Percentiles rank a stretch among this genome's conserved stretches.
phyloP scores from a whole-genome alignment of 2,329 filamentous ascomycete species.

The Clonostachys sp. region DNA sequence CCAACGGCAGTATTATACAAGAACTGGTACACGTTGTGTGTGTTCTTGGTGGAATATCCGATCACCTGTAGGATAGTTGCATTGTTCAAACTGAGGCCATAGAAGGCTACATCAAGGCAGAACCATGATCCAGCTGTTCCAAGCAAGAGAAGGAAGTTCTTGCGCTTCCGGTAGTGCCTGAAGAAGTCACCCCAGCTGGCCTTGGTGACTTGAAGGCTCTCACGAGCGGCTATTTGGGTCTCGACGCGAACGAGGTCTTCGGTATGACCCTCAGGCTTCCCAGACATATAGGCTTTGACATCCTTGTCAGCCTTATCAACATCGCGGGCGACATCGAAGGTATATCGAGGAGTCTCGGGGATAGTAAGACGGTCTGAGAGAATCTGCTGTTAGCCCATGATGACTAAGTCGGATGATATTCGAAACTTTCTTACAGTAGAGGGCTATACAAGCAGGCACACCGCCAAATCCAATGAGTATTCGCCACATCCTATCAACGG shows the following conservation, averaged over 20 bases:
- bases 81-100: conserved; percentile 98
- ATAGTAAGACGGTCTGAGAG: conserved; percentile 63
- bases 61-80: conserved; percentile 83
- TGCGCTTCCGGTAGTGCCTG: conserved; percentile 65
- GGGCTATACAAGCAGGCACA: conserved; percentile 70
- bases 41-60: conserved; percentile 65
- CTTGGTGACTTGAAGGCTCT: conserved; percentile 59
- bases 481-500: conserved; percentile 75
- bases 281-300: conserved; percentile 68
- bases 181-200: conserved; percentile 70
- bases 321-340: conserved; percentile 75
- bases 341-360: conserved; percentile 84
- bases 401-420: too few species aligned
- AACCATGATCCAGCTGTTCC: conserved; percentile 91
- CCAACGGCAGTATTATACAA: conserved; percentile 91
- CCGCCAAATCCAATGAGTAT: conserved; percentile 73
- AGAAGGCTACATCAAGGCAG: conserved; percentile 97
- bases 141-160: conserved; percentile 68
- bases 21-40: conserved; percentile 74
- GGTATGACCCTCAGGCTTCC: conserved; percentile 55
- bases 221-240: conserved; percentile 46
- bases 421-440: conserved; percentile 53
- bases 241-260: conserved; percentile 64
- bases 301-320: conserved; percentile 70
- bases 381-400: background rate